Conservation (phyloP, 768 basidiomycete genomes). For the Suillus subluteus region DNA sequence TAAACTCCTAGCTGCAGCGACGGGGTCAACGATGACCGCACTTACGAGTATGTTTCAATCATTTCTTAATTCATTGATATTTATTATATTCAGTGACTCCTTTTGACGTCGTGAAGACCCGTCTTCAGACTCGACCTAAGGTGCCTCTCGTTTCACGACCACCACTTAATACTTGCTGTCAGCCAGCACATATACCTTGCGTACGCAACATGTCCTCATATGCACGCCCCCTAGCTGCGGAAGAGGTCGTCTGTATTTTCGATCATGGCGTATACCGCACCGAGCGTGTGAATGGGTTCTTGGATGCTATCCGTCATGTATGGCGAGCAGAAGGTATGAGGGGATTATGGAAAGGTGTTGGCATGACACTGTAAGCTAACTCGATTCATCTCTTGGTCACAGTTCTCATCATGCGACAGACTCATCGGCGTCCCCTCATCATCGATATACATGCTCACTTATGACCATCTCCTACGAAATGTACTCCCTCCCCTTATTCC, state of each 20-base stretch:
- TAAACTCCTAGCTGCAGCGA: constrained; percentile 78
- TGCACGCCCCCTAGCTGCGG: constrained; percentile 55
- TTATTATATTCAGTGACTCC: constrained; percentile 85
- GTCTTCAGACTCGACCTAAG: constrained; percentile 89
- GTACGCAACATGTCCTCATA: constrained; percentile 80
- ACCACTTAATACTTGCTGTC: constrained; percentile 68
- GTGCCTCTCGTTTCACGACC: constrained; percentile 56
- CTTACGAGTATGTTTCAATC: constrained; percentile 64
- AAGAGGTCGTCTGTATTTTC: constrained; percentile 80
- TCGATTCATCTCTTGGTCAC: neutral
- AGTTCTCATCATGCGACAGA: constrained; percentile 42
- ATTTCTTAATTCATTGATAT: neutral
- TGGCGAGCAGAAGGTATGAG: constrained; percentile 78
- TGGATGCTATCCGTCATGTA: constrained; percentile 82
- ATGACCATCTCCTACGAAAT: constrained; percentile 80
- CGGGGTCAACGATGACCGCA: constrained; percentile 80
- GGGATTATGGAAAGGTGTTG: constrained; percentile 95
- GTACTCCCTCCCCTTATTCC: constrained; percentile 64
- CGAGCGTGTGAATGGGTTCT: constrained; percentile 82
- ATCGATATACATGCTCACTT: constrained; percentile 93
- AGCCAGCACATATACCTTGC: constrained; percentile 56
- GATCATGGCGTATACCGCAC: constrained; percentile 70
- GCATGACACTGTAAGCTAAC: constrained; percentile 78
- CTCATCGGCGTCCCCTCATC: constrained; percentile 91
- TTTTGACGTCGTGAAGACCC: constrained; percentile 97